Base-by-base conservation (phyloP, 371 early-diverging fungal species). In the Syncephalis fuscata region DNA sequence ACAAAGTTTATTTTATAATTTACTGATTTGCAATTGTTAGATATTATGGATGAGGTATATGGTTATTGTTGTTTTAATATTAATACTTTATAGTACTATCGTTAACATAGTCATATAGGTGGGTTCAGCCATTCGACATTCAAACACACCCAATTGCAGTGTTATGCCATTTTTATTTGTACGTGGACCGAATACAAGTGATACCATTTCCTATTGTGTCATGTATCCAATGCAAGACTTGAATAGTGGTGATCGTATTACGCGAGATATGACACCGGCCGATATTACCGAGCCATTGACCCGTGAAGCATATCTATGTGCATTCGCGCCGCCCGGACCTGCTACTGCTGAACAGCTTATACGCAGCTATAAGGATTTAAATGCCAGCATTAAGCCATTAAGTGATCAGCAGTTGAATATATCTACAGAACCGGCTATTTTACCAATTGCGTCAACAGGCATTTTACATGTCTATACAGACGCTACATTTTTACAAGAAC, bases 121-220 rank as follows among this genome's bases (percentile, higher is more conserved):
- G 7, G 76, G 76, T 49, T 75, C 76, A 2, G 67, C 76, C 2
- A 53, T 75, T 24, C 52, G 61, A 22, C 76, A 75, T 45, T 71
- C 76, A 0, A 60, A 64, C 14, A 59, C 63, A 1, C 76, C 76
- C 45, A 72, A 72, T 51, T 61, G 71, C 5, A 49, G 62, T 44
- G 70, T 68, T 53, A 44, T 67, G 3, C 76, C 76, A 5, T 75
- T 75, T 48, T 70, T 75, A 57, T 75, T 71, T 48, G 69, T 72
- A 20, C 70, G 73, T 11, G 73, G 75, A 14, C 32, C 32, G 4
- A 32, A 32, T 32, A 32, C 32, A 11, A 32, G 32, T 32, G 32
- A 32, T 32, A 71, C 73, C 47, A 70, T 75, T 36, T 72, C 76
- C 15, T 75, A 75, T 46, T 72, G 71, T 44, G 67, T 75, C 44